phyloP scores from a whole-genome alignment of 352 stramenopile genomes.

The Phytophthora sansomeana region DNA sequence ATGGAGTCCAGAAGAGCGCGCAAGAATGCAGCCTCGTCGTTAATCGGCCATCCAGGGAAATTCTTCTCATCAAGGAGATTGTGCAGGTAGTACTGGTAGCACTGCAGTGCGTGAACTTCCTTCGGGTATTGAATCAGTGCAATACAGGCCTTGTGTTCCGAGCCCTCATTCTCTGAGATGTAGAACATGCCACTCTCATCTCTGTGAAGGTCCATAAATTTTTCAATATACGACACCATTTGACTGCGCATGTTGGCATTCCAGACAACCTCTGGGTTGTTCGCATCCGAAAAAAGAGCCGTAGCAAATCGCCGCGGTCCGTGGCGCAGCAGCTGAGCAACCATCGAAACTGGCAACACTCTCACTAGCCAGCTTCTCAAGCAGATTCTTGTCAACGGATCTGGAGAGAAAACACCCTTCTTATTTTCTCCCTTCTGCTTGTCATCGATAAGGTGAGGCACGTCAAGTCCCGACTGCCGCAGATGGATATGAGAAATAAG shows the following conservation, averaged over 20 bases:
- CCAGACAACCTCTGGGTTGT: conserved; percentile 90
- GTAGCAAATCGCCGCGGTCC: conserved; percentile 78
- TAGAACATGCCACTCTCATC: conserved; percentile 76
- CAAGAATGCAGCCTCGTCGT: conserved; percentile 82
- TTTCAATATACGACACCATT: conserved; percentile 89
- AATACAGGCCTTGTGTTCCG: conserved; percentile 81
- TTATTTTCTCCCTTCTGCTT: conserved; percentile 85
- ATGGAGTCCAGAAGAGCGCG: conserved; percentile 79
- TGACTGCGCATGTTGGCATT: conserved; percentile 87
- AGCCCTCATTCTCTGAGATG: conserved; percentile 72
- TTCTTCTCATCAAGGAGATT: conserved; percentile 87
- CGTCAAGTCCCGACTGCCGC: conserved; percentile 73
- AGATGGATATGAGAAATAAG: conserved; percentile 88
- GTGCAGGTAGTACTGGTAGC: conserved; percentile 90
- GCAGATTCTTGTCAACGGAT: conserved; percentile 85
- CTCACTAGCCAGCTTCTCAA: conserved; percentile 87
- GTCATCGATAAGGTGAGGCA: conserved; percentile 68
- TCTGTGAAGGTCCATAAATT: conserved; percentile 83
- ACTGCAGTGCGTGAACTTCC: conserved; percentile 87
- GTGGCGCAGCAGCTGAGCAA: conserved; percentile 85
- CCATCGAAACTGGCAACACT: conserved; percentile 85
- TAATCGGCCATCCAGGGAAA: conserved; percentile 91
- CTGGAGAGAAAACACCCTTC: conserved; percentile 80
- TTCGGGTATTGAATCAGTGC: conserved; percentile 84
- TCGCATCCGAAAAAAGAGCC: conserved; percentile 83